phyloP scores from a whole-genome alignment of 352 stramenopile species.

The Plasmopara muralis region DNA sequence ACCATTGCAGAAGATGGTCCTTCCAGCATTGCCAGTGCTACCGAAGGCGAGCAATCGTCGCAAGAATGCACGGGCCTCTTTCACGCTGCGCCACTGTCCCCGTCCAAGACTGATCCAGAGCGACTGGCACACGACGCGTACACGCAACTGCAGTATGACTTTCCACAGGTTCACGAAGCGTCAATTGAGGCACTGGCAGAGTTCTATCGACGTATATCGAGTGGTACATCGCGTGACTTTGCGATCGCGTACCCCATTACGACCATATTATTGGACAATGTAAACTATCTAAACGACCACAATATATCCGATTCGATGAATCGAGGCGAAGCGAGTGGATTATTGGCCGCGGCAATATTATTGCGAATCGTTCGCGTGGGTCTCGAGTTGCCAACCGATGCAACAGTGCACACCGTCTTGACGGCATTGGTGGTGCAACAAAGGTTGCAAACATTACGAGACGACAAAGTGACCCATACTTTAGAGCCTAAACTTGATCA shows the following conservation, averaged over 20 bases:
- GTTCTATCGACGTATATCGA: constrained; percentile 28
- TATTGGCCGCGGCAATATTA: constrained; percentile 41
- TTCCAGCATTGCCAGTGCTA: constrained; percentile 16
- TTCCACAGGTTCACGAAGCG: constrained; percentile 30
- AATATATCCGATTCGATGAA: not conserved
- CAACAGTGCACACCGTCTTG: constrained; percentile 23
- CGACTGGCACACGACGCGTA: constrained; percentile 31
- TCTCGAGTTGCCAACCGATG: constrained; percentile 20
- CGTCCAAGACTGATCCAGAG: constrained; percentile 3
- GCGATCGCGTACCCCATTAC: constrained; percentile 26
- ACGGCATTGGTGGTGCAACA: constrained; percentile 1
- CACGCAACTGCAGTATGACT: constrained; percentile 52
- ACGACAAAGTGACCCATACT: not conserved
- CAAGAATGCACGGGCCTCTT: constrained; percentile 21
- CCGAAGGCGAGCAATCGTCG: constrained; percentile 3
- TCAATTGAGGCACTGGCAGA: constrained; percentile 37
- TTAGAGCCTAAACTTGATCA: not conserved
- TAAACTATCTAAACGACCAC: constrained; percentile 44
- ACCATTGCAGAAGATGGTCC: not conserved
- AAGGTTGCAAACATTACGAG: constrained; percentile 1
- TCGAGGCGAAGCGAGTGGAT: constrained; percentile 10
- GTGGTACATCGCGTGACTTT: constrained; percentile 7
- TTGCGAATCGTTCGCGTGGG: constrained; percentile 31
- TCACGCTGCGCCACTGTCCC: not conserved
- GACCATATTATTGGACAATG: constrained; percentile 31